Conservation (phyloP, 345 rosid species). For the Salix purpurea region DNA sequence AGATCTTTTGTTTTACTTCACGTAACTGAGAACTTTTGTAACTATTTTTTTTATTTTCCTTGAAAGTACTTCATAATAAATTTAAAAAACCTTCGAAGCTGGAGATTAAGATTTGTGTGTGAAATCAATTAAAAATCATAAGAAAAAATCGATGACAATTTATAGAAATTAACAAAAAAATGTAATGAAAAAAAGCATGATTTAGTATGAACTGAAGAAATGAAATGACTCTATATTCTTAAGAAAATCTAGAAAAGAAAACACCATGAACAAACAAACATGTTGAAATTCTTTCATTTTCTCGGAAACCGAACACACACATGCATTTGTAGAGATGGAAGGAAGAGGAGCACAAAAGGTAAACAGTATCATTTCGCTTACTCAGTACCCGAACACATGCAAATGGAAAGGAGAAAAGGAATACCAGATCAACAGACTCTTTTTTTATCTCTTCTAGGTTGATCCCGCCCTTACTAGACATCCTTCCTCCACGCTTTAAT, state of each 20-base stretch:
- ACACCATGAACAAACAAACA: not conserved
- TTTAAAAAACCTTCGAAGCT: not conserved
- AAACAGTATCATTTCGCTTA: not conserved
- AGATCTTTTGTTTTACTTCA: not conserved
- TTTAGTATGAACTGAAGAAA: not conserved
- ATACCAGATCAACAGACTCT: slow-evolving; percentile 77
- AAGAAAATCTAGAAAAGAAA: not conserved
- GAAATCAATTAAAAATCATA: too few species aligned
- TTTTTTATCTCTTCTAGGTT: slow-evolving; percentile 62
- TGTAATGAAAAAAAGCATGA: not conserved
- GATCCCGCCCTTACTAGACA: slow-evolving; percentile 38
- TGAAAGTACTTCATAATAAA: not conserved
- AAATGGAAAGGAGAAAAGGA: not conserved
- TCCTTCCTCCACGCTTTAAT: not conserved
- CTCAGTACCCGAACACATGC: not conserved
- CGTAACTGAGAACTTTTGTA: not conserved
- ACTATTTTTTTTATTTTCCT: not conserved
- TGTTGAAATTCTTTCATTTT: not conserved
- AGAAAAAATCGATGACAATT: too few species aligned
- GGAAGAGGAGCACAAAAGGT: not conserved
- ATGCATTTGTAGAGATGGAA: not conserved
- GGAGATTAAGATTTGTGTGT: not conserved
- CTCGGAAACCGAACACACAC: not conserved
- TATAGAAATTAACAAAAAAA: too few species aligned
- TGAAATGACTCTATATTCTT: not conserved